Base-by-base conservation (phyloP, 805 yeast species). In the Candida multigemmis region DNA sequence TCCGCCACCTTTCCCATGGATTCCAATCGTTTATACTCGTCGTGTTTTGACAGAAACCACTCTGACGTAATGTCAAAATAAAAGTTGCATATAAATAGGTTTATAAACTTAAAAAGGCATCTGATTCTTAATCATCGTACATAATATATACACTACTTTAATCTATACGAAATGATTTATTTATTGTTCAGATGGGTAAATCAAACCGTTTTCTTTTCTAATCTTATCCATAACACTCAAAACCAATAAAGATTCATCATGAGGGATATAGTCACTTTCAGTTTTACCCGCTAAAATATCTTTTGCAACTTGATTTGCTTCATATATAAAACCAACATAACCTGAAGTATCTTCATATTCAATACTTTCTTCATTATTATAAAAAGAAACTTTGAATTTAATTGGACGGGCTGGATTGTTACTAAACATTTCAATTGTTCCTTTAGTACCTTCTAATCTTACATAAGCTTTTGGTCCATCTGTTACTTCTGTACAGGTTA, bases 281-380 rank as follows among this genome's bases (percentile, higher is more conserved):
- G 43, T 38, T 28, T 47, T 52, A 8, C 71, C 71, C 10, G 44
- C 48, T 5, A 41, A 28, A 21, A 73, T 49, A 28, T 62, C 68
- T 24, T 55, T 45, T 3, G 72, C 77, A 16, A 61, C 63, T 4
- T 68, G 74, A 37, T 70, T 65, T 1, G 77, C 77, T 47, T 73
- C 78, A 44, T 63, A 65, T 37, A 65, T 66, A 42, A 71, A 65
- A 0, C 80, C 80, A 25, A 51, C 44, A 23, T 56, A 63, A 3
- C 58, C 61, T 6, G 53, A 44, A 14, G 51, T 44, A 28, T 57
- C 62, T 21, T 52, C 45, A 30, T 46, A 46, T 14, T 44, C 59
- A 19, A 47, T 36, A 1, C 43, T 34, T 16, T 38, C 36, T 4
- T 42, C 31, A 1, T 30, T 36, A 26, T 59, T 60, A 14, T 38